Evolutionary conservation across 1,284 basidiomycete genomes (phyloP).

Genomic region (Puccinia novopanici): DNA sequence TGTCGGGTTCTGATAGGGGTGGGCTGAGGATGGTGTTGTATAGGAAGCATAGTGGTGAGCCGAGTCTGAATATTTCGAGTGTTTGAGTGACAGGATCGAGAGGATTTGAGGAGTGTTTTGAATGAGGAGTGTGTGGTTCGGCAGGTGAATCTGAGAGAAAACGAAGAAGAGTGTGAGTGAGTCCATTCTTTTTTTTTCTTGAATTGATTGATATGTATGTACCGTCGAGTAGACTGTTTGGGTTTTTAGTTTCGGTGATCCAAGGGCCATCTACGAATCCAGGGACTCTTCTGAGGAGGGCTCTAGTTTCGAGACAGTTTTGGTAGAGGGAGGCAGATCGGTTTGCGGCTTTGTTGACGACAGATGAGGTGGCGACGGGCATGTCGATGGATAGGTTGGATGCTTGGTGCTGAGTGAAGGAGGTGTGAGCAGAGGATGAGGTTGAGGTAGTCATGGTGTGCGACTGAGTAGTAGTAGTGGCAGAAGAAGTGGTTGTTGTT

Average conservation of each 20-base stretch:
- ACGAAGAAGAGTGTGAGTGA: slow-evolving; percentile 60
- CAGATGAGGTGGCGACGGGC: slow-evolving; percentile 64
- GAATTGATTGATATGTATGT: slow-evolving; percentile 63
- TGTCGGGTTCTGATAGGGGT: slow-evolving; percentile 25
- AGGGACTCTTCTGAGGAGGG: slow-evolving; percentile 72
- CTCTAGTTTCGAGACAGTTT: slow-evolving; percentile 75
- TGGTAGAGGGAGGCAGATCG: slow-evolving; percentile 81
- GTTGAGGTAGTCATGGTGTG: slow-evolving; percentile 4
- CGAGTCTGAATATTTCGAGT: slow-evolving; percentile 89
- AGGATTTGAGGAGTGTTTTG: neutral
- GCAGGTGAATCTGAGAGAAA: slow-evolving; percentile 58
- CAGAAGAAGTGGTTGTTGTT: too few species aligned
- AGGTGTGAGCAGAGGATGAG: slow-evolving; percentile 47
- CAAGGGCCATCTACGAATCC: slow-evolving; percentile 63
- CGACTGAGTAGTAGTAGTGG: too few species aligned
- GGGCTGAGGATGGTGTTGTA: slow-evolving; percentile 79
- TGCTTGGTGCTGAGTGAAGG: slow-evolving; percentile 52
- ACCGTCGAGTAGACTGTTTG: slow-evolving; percentile 52
- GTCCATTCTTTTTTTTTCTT: neutral
- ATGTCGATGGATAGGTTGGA: slow-evolving; percentile 64
- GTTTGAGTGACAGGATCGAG: slow-evolving; percentile 75
- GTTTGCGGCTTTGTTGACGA: slow-evolving; percentile 80
- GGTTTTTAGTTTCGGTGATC: slow-evolving; percentile 12
- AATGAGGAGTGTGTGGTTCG: slow-evolving; percentile 55
- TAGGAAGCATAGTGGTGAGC: slow-evolving; percentile 89